Conservation (phyloP, 2,329 filamentous ascomycete genomes). For the Ophidiomyces ophidiicola region DNA sequence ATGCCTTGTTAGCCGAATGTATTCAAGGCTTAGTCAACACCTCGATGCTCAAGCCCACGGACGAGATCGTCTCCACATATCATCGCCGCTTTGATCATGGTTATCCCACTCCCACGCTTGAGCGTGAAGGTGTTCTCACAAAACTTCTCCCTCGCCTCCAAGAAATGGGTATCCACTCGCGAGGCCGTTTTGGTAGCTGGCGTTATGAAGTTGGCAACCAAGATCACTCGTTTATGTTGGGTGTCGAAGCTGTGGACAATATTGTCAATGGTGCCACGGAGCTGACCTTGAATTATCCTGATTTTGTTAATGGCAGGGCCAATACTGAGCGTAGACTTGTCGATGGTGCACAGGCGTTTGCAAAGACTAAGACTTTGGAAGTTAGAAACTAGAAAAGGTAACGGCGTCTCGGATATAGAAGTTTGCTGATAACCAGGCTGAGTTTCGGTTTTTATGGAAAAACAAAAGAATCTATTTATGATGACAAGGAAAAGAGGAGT, state of each 20-base stretch:
- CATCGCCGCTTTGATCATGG: slow-evolving; percentile 97
- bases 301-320: slow-evolving; percentile 71
- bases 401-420: too few species aligned
- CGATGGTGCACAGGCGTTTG: slow-evolving; percentile 28
- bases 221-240: slow-evolving; percentile 96
- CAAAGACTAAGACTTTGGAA: not conserved
- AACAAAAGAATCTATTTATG: too few species aligned
- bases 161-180: slow-evolving; percentile 81
- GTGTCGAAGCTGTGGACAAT: slow-evolving; percentile 83
- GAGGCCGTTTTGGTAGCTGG: slow-evolving; percentile 96
- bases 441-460: not conserved
- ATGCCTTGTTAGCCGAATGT: slow-evolving; percentile 73
- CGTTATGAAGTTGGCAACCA: slow-evolving; percentile 95
- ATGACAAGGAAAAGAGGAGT: too few species aligned
- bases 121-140: slow-evolving; percentile 89
- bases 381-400: slow-evolving; percentile 7
- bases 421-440: too few species aligned
- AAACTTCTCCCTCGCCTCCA: slow-evolving; percentile 87
- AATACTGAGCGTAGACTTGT: slow-evolving; percentile 52
- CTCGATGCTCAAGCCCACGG: slow-evolving; percentile 78
- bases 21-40: slow-evolving; percentile 98
- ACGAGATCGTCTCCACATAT: slow-evolving; percentile 97
- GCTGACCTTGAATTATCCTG: slow-evolving; percentile 89
- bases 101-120: slow-evolving; percentile 87
- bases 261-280: slow-evolving; percentile 82